A percentile compares a stretch with the other conserved stretches of the same genome.
Evolutionary conservation across 192 early-diverging fungal species (phyloP).

Genomic region (Backusella liffmaniae): DNA sequence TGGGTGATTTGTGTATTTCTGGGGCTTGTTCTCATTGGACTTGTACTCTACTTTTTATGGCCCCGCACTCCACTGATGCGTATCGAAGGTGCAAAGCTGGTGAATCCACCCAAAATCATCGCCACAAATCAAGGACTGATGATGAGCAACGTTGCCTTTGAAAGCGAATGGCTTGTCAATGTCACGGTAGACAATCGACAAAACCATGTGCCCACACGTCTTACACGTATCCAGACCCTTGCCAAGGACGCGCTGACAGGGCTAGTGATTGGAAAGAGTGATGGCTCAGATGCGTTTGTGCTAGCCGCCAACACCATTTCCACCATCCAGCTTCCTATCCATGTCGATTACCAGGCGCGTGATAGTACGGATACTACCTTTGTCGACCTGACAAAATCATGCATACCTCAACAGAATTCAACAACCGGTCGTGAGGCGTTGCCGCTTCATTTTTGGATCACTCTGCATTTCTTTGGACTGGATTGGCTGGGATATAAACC

Average conservation of each 20-base stretch:
- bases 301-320: slow-evolving; percentile 2
- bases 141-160: slow-evolving; percentile 14
- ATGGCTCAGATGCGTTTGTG: not conserved
- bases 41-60: slow-evolving; percentile 13
- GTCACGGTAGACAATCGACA: slow-evolving; percentile 25
- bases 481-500: slow-evolving; percentile 25
- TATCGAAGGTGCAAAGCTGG: slow-evolving; percentile 2
- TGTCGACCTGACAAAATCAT: slow-evolving; percentile 25
- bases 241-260: slow-evolving; percentile 23
- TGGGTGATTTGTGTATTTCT: slow-evolving; percentile 16
- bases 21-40: not conserved
- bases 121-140: not conserved
- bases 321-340: slow-evolving; percentile 9
- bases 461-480: slow-evolving; percentile 9
- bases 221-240: slow-evolving; percentile 1
- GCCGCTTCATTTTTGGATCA: slow-evolving; percentile 25
- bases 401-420: not conserved
- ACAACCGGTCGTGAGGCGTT: not conserved
- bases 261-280: slow-evolving; percentile 21
- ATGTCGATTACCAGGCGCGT: slow-evolving; percentile 21
- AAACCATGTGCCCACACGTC: slow-evolving; percentile 24
- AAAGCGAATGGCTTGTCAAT: slow-evolving; percentile 24
- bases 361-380: slow-evolving; percentile 19
- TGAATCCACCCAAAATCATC: not conserved
- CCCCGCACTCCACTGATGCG: slow-evolving; percentile 18